These are phyloP conservation scores for Kodamaea ohmeri DNA, from an alignment of 1,139 yeast species.

Conservation along the genomic window DNA sequence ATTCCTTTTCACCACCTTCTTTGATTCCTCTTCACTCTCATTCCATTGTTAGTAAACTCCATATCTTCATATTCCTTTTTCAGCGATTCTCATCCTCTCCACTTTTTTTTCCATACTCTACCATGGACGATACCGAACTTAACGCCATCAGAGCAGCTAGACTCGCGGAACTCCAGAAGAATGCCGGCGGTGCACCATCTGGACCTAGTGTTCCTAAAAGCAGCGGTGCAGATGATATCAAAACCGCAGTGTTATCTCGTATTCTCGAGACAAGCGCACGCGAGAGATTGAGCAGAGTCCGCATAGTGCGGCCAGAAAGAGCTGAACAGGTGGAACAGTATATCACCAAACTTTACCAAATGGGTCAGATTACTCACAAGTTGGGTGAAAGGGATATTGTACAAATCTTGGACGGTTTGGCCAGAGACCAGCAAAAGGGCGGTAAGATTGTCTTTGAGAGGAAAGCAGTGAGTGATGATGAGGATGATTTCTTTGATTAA, in stretches of 20 bases:
- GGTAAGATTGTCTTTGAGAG: conserved; percentile 50
- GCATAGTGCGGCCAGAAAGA: conserved; percentile 87
- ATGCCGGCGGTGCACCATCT: conserved; percentile 17
- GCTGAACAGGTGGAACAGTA: conserved; percentile 89
- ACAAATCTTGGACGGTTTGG: conserved; percentile 75
- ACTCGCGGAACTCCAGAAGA: conserved; percentile 72
- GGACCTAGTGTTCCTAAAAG: conserved; percentile 10
- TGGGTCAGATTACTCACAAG: conserved; percentile 75
- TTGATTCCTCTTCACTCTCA: too few relatives aligned
- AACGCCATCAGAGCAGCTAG: conserved; percentile 89
- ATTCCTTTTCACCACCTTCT: too few relatives aligned
- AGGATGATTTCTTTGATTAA: conserved; percentile 19
- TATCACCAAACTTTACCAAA: conserved; percentile 65
- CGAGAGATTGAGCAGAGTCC: conserved; percentile 82
- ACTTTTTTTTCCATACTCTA: not conserved
- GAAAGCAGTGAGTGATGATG: conserved; percentile 16
- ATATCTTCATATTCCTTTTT: not conserved
- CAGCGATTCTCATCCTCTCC: not conserved
- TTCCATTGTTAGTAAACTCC: too few relatives aligned
- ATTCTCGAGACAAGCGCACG: conserved; percentile 79
- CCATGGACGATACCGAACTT: conserved; percentile 75
- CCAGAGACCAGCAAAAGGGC: conserved; percentile 66
- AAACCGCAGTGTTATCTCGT: conserved; percentile 54
- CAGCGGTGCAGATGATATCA: conserved; percentile 30
- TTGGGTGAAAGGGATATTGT: conserved; percentile 79